Conservation (phyloP, 495 filamentous ascomycete species). For the Umbilicaria muhlenbergii region DNA sequence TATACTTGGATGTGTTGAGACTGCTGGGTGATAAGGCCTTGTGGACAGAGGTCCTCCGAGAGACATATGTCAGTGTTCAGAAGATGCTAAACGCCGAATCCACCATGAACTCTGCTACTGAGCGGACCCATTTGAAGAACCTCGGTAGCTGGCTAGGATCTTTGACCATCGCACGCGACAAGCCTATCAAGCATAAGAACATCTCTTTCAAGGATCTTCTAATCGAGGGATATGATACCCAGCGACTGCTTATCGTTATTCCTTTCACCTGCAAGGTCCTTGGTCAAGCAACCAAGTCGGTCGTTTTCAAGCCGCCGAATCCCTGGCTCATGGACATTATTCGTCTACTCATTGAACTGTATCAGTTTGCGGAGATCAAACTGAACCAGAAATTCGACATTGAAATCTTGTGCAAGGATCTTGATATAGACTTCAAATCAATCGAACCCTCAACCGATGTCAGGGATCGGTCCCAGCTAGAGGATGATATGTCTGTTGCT, state of each 20-base stretch:
- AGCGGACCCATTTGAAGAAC: slow-evolving; percentile 81
- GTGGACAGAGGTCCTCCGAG: slow-evolving; percentile 78
- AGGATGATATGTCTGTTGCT: slow-evolving; percentile 36
- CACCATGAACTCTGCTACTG: slow-evolving; percentile 61
- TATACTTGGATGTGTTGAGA: slow-evolving; percentile 81
- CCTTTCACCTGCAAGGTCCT: slow-evolving; percentile 96
- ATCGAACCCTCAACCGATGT: slow-evolving; percentile 76
- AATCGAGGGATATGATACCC: slow-evolving; percentile 78
- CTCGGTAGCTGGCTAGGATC: slow-evolving; percentile 85
- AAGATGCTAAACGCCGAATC: slow-evolving; percentile 77
- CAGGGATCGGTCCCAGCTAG: slow-evolving; percentile 44
- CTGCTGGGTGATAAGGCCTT: slow-evolving; percentile 63
- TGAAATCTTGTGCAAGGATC: slow-evolving; percentile 83
- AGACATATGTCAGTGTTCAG: slow-evolving; percentile 77
- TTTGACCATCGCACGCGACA: slow-evolving; percentile 83
- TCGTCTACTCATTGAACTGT: slow-evolving; percentile 73
- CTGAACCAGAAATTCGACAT: slow-evolving; percentile 96
- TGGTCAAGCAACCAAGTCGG: slow-evolving; percentile 65
- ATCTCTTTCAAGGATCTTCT: slow-evolving; percentile 93
- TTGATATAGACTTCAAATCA: slow-evolving; percentile 73
- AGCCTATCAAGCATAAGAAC: slow-evolving; percentile 90
- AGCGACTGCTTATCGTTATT: slow-evolving; percentile 78
- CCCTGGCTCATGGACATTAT: slow-evolving; percentile 96
- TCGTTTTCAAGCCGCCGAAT: slow-evolving; percentile 84
- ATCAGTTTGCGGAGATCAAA: slow-evolving; percentile 82